A percentile compares a stretch with the other conserved stretches of the same genome.
Conservation (phyloP, 202 grass and related monocot genomes). For the Zoysia matrella region DNA sequence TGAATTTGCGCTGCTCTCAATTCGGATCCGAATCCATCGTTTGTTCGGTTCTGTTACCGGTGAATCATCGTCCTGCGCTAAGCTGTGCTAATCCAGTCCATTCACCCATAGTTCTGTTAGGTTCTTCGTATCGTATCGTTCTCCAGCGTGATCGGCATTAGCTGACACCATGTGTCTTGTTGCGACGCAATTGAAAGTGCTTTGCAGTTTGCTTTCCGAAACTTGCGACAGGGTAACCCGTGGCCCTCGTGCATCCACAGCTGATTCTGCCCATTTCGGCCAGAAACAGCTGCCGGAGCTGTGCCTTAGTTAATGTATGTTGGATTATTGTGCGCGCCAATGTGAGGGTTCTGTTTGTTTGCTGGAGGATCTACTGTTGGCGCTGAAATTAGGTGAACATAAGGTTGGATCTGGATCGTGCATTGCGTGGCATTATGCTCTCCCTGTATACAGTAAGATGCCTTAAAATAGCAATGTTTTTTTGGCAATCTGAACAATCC, state of each 20-base stretch:
- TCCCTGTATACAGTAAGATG: background rate
- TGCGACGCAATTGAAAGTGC: background rate
- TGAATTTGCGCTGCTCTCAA: background rate
- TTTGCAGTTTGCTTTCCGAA: slow-evolving; percentile 5
- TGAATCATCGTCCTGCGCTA: background rate
- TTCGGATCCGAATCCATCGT: slow-evolving; percentile 38
- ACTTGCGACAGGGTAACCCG: background rate
- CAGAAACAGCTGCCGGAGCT: background rate
- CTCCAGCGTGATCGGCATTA: slow-evolving; percentile 27
- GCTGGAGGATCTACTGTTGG: slow-evolving; percentile 4
- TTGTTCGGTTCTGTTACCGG: background rate
- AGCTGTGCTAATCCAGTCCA: background rate
- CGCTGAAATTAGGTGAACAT: slow-evolving; percentile 28
- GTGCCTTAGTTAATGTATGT: slow-evolving; percentile 12
- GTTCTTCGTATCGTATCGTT: background rate
- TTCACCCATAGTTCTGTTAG: background rate
- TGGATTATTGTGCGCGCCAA: background rate
- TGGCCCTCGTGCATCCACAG: background rate
- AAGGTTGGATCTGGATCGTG: slow-evolving; percentile 36
- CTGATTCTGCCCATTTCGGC: slow-evolving; percentile 29
- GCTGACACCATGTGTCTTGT: background rate
- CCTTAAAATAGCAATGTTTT: slow-evolving; percentile 19
- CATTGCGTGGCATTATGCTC: background rate
- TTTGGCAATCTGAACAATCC: slow-evolving; percentile 17
- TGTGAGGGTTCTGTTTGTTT: slow-evolving; percentile 19